Conservation (phyloP, 2,329 filamentous ascomycete species). For the Sporothrix phasma region DNA sequence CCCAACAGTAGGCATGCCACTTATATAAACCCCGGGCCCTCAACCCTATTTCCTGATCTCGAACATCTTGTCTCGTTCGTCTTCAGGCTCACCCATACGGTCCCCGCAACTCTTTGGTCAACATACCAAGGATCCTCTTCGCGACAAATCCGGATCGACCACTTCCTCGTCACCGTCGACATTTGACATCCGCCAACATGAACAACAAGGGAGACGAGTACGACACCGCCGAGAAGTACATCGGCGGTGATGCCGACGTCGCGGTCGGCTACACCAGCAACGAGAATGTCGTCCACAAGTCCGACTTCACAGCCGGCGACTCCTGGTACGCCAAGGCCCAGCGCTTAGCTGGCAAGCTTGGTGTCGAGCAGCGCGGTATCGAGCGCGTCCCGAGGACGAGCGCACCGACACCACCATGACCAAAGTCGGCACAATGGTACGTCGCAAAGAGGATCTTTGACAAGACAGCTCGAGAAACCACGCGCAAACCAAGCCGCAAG, state of each 20-base stretch:
- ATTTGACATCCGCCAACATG: conserved; percentile 11
- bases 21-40: conserved; percentile 13
- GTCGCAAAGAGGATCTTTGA: conserved; percentile 21
- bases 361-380: conserved; percentile 65
- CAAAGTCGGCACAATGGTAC: conserved; percentile 63
- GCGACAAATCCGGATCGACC: neutral
- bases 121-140: neutral
- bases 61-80: conserved; percentile 8
- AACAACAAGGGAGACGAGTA: conserved; percentile 14
- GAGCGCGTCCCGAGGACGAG: conserved; percentile 62
- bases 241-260: conserved; percentile 13
- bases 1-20: conserved; percentile 5
- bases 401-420: conserved; percentile 53
- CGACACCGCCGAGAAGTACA: conserved; percentile 15
- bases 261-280: conserved; percentile 19
- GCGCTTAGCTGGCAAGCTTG: conserved; percentile 52
- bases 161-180: too few species aligned
- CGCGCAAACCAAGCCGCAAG: too few species aligned
- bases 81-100: conserved; percentile 12
- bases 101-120: conserved; percentile 7
- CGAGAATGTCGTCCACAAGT: conserved; percentile 20
- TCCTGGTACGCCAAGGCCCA: conserved; percentile 36
- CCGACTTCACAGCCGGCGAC: conserved; percentile 19
- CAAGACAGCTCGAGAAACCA: too few species aligned
- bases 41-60: conserved; percentile 6